phyloP scores from a whole-genome alignment of 129 eudicot species.

The Mikania micrantha region DNA sequence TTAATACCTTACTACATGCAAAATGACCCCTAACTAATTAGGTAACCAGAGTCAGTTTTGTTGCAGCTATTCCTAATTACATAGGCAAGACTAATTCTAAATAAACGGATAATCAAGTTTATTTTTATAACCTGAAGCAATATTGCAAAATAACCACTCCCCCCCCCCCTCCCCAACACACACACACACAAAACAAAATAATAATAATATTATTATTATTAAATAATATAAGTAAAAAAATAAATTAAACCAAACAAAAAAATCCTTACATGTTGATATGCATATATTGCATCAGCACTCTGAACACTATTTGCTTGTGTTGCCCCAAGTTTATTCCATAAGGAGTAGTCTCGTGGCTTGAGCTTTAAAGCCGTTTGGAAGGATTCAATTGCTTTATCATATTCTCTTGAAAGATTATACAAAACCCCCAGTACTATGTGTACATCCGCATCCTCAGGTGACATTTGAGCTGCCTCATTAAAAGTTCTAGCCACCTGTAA shows the following conservation, averaged over 20 bases:
- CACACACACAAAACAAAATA: too few species aligned
- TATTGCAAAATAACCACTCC: too few species aligned
- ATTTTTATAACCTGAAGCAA: too few species aligned
- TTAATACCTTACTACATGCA: background rate
- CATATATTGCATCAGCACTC: slow-evolving; percentile 88
- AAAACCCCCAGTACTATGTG: slow-evolving; percentile 95
- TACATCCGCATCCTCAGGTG: slow-evolving; percentile 97
- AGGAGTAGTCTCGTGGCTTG: slow-evolving; percentile 91
- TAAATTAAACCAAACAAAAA: background rate
- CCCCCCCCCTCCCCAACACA: too few species aligned
- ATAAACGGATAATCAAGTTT: background rate
- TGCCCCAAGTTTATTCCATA: slow-evolving; percentile 98
- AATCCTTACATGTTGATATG: slow-evolving; percentile 67
- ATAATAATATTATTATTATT: too few species aligned
- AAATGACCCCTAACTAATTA: background rate
- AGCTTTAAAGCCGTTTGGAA: slow-evolving; percentile 86
- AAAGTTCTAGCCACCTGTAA: slow-evolving; percentile 72
- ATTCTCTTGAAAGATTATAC: slow-evolving; percentile 86
- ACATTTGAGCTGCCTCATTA: slow-evolving; percentile 84
- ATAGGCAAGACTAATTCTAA: background rate
- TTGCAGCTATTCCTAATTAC: background rate
- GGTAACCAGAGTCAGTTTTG: background rate
- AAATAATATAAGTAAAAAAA: too few species aligned
- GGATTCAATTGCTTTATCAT: slow-evolving; percentile 85
- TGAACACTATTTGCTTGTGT: slow-evolving; percentile 96